A percentile compares a stretch with the other conserved stretches of the same genome.
These are phyloP conservation scores for Nicotiana rustica DNA, from an alignment of 305 asterid species.

Conservation along the genomic window DNA sequence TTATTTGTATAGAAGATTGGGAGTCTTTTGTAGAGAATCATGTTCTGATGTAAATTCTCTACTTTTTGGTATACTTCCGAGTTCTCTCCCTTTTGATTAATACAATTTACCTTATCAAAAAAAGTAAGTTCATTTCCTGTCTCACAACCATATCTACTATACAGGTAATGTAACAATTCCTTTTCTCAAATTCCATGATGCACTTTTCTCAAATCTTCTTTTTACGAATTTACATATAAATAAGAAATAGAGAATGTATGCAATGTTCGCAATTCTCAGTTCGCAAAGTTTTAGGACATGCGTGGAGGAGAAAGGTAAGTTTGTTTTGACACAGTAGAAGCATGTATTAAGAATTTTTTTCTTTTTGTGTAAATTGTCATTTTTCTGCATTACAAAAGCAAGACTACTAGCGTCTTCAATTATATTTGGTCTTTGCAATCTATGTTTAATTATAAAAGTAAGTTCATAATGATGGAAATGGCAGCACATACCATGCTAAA, in stretches of 20 bases:
- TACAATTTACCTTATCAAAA: too few species aligned
- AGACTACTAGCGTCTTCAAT: not conserved
- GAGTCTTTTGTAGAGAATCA: too few species aligned
- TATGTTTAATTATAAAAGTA: not conserved
- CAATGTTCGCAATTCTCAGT: not conserved
- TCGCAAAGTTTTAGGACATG: not conserved
- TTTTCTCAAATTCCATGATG: not conserved
- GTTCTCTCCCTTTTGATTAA: too few species aligned
- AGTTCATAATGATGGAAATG: not conserved
- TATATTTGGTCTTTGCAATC: not conserved
- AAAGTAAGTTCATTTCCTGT: not conserved
- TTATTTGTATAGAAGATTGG: too few species aligned
- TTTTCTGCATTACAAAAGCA: not conserved
- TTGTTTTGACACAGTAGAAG: not conserved
- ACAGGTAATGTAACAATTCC: not conserved
- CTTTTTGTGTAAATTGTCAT: not conserved
- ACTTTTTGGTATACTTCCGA: too few species aligned
- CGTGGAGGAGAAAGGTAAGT: not conserved
- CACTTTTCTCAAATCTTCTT: not conserved
- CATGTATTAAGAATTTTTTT: slow-evolving; percentile 8
- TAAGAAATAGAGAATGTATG: not conserved
- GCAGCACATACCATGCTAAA: not conserved
- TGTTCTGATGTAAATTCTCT: too few species aligned
- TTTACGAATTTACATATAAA: not conserved
- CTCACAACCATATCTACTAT: slow-evolving; percentile 17